Evolutionary conservation across 2,329 filamentous ascomycete species (phyloP), one percentile per base, ranked within the genome.

Genomic region (Apiospora koreana): DNA sequence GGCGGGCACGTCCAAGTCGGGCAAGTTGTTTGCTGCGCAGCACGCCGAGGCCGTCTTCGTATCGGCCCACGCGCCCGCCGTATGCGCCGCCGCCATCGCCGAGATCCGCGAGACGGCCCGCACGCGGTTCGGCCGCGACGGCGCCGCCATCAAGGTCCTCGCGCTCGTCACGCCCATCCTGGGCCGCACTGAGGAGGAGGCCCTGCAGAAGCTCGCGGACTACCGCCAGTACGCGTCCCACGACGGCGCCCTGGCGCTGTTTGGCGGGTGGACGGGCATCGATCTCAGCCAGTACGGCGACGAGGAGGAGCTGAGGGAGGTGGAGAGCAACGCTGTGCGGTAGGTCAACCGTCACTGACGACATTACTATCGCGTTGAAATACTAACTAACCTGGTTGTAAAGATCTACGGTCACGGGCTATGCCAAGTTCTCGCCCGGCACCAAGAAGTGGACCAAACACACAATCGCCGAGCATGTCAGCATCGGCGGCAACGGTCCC

Each of bases 41-140:
- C 90, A 93, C 76, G 92, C 91, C 0, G 92, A 94, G 75, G 91
- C 87, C 2, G 91, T 93, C 67, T 93, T 93, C 74, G 86, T 92
- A 0, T 90, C 88, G 0, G 89, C 89, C 0, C 91, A 93, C 76
- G 87, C 87, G 1, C 89, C 92, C 0, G 81, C 83, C 1, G 87
- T 91, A 0, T 88, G 91, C 38, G 86, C 86, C 2, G 88, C 87
- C 75, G 88, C 83, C 68, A 87, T 93, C 23, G 84, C 87, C 0
- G 90, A 92, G 71, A 88, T 93, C 35, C 84, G 92, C 3, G 81
- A 85, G 68, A 76, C 87, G 35, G 90, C 91, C 0, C 79, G 80
- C 25, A 81, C 81, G 0, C 72, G 85, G 58, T 85, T 82, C 65
- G 90, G 89, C 0, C 83, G 92, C 3, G 86, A 93, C 75, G 86